A percentile compares a stretch with the other conserved stretches of the same genome.
These are phyloP conservation scores for Aspergillus tamarii DNA, from an alignment of 2,329 filamentous ascomycete species.

Conservation along the genomic window DNA sequence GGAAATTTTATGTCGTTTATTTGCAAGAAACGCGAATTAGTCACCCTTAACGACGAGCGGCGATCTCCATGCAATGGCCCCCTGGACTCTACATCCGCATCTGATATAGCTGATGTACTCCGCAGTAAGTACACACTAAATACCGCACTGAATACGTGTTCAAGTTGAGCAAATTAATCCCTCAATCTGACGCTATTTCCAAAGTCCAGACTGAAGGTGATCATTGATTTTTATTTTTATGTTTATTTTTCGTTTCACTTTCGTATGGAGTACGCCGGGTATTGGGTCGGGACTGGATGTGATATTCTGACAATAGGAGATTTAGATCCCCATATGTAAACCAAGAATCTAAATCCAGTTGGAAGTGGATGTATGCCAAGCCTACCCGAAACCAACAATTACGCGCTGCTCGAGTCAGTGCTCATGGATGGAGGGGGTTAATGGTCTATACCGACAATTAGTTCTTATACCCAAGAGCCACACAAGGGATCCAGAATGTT, in stretches of 20 bases:
- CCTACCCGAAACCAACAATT: background rate
- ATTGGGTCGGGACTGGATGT: slow-evolving; percentile 1
- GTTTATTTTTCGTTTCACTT: background rate
- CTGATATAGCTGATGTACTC: background rate
- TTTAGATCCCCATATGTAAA: slow-evolving; percentile 3
- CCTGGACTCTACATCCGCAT: background rate
- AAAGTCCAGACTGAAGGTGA: background rate
- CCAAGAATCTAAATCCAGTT: slow-evolving; percentile 5
- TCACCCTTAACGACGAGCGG: background rate
- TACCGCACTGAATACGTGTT: background rate
- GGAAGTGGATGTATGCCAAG: slow-evolving; percentile 2
- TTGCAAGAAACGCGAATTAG: background rate
- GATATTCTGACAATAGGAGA: background rate
- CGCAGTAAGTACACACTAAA: background rate
- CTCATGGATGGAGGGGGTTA: background rate
- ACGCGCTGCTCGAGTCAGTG: background rate
- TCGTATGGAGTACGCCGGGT: background rate
- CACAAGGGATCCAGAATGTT: background rate
- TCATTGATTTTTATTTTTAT: background rate
- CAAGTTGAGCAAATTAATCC: background rate
- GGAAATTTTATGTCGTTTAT: background rate
- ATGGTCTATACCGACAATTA: background rate
- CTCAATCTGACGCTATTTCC: background rate
- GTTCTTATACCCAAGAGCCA: background rate
- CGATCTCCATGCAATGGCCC: slow-evolving; percentile 3